Evolutionary conservation across 108 stramenopile species (phyloP), one percentile per base, ranked within the genome.

Genomic region (Pseudonitzschia pungens): DNA sequence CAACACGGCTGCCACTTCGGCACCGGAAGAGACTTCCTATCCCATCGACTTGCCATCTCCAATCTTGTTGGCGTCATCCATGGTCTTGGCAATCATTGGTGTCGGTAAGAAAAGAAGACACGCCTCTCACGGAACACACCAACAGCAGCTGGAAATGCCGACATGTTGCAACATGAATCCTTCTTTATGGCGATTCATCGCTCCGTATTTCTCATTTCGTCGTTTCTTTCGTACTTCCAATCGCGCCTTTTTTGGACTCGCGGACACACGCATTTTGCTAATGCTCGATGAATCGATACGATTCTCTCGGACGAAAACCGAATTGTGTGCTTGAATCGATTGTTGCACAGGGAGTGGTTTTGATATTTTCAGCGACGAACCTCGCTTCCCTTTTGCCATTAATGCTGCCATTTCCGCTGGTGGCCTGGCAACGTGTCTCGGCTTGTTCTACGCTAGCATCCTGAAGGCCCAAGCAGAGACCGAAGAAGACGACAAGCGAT

Each of bases 391-490:
- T 24, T 77, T 87, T 64, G 84, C 43, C 12, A 45, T 77, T 27
- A 84, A 87, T 12, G 87, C 80, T 1, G 79, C 74, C 14, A 71
- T 93, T 65, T 79, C 88, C 0, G 79, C 72, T 9, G 56, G 89
- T 52, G 86, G 87, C 10, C 48, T 88, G 43, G 86, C 92, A 9
- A 1, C 69, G 2, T 84, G 81, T 54, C 54, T 89, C 22, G 87
- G 87, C 78, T 79, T 93, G 66, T 83, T 93, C 62, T 89, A 87
- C 72, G 92, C 89, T 18, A 86, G 89, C 64, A 89, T 93, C 53
- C 65, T 77, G 10, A 93, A 93, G 76, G 92, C 81, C 33, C 73
- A 67, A 15, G 89, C 87, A 1, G 92, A 93, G 70, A 93, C 92
- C n/a, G 92, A 90, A 76, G 92, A 83, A 70, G 92, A 90, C 68